These are phyloP conservation scores for Gilbertella persicaria DNA, from an alignment of 371 early-diverging fungal genomes.

Conservation along the genomic window DNA sequence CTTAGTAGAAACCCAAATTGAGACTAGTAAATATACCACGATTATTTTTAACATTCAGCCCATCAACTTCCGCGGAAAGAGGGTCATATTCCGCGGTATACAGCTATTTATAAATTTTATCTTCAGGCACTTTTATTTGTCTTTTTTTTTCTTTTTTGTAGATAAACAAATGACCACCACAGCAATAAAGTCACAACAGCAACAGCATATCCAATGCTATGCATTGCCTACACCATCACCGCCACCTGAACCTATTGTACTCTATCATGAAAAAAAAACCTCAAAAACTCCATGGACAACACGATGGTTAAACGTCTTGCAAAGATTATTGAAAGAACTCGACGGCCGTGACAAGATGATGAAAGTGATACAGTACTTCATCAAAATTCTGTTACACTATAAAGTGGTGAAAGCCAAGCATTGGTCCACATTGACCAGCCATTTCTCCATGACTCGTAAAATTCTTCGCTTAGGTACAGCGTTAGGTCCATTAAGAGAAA, in stretches of 20 bases:
- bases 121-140: no score
- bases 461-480: conserved; percentile 69
- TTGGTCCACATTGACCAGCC: conserved; percentile 57
- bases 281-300: neutral
- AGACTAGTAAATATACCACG: no score
- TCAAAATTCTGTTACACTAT: conserved; percentile 66
- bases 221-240: conserved; percentile 14
- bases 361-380: conserved; percentile 76
- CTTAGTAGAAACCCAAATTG: no score
- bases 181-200: no score
- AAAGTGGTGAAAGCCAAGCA: conserved; percentile 39
- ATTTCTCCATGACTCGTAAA: conserved; percentile 76
- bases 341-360: conserved; percentile 89
- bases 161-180: no score
- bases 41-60: no score
- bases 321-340: conserved; percentile 39
- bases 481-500: conserved; percentile 57
- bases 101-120: no score
- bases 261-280: neutral
- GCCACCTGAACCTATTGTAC: conserved; percentile 9
- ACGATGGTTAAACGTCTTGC: conserved; percentile 8
- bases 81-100: no score
- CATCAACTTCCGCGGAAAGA: no score
- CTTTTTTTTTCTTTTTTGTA: neutral
- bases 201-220: neutral